These are phyloP conservation scores for Suillus subluteus DNA, from an alignment of 768 basidiomycete genomes.

Conservation along the genomic window DNA sequence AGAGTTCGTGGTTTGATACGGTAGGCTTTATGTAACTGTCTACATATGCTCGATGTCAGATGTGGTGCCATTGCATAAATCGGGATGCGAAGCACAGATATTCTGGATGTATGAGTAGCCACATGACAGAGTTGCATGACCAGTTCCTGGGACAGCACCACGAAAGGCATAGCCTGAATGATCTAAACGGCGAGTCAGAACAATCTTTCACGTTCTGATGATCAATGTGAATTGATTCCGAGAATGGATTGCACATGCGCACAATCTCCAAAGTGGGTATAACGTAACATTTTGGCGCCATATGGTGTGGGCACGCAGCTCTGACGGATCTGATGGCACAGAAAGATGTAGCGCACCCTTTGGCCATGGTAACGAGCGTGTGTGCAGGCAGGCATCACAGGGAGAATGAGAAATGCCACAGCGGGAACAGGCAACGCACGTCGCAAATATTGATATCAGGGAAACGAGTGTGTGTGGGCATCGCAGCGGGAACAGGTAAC, in stretches of 20 bases:
- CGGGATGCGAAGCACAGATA: background rate
- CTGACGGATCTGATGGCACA: too few relatives aligned
- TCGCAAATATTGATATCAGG: too few relatives aligned
- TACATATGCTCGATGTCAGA: background rate
- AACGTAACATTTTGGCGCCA: background rate
- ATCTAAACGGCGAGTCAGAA: background rate
- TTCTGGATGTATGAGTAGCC: background rate
- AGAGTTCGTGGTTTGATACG: background rate
- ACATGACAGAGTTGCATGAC: background rate
- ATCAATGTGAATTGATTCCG: background rate
- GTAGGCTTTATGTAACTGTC: constrained; percentile 3
- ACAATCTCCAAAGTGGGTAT: too few relatives aligned
- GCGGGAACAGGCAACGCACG: too few relatives aligned
- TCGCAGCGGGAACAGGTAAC: too few relatives aligned
- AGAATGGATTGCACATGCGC: background rate
- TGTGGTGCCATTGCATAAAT: background rate
- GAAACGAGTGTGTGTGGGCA: too few relatives aligned
- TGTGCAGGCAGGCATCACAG: too few relatives aligned
- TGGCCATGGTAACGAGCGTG: too few relatives aligned
- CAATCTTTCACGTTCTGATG: background rate
- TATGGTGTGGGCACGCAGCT: too few relatives aligned
- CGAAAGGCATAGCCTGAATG: too few relatives aligned
- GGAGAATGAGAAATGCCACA: too few relatives aligned
- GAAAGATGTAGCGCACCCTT: too few relatives aligned
- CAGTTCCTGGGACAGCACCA: background rate